phyloP scores from a whole-genome alignment of 768 basidiomycete genomes.

The Lentinus tigrinus region DNA sequence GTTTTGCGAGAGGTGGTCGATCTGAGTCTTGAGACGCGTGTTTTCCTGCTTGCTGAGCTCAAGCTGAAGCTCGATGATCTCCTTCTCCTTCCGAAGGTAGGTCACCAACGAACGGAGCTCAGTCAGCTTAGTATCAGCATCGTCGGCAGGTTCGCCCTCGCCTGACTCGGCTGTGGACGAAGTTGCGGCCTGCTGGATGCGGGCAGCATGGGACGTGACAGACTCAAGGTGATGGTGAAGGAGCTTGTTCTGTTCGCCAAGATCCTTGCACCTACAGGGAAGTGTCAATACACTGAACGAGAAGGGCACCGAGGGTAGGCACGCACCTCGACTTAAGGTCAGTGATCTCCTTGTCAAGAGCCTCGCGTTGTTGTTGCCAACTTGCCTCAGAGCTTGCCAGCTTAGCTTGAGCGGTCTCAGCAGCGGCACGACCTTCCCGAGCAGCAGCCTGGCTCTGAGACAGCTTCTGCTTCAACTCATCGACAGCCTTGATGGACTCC shows the following conservation, averaged over 20 bases:
- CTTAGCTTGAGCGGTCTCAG: conserved; percentile 77
- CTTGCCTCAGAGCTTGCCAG: conserved; percentile 68
- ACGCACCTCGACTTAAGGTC: conserved; percentile 70
- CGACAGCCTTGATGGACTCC: conserved; percentile 74
- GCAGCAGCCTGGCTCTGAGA: conserved; percentile 47
- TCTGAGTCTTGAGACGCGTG: conserved; percentile 67
- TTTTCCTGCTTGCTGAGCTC: conserved; percentile 81
- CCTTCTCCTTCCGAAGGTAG: conserved; percentile 87
- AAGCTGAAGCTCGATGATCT: conserved; percentile 85
- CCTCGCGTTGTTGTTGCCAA: conserved; percentile 77
- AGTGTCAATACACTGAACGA: background rate
- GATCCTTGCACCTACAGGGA: conserved; percentile 60
- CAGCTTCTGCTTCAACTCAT: conserved; percentile 64
- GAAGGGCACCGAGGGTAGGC: background rate
- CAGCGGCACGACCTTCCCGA: conserved; percentile 57
- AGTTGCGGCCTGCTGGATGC: conserved; percentile 72
- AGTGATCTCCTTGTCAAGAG: conserved; percentile 73
- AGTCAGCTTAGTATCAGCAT: conserved; percentile 61
- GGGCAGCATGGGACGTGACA: conserved; percentile 77
- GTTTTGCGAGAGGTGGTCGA: conserved; percentile 68
- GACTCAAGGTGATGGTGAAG: conserved; percentile 85
- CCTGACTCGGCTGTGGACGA: conserved; percentile 41
- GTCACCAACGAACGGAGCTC: conserved; percentile 78
- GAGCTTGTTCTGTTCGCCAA: conserved; percentile 70
- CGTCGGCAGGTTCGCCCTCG: conserved; percentile 47